A percentile compares a stretch with the other conserved stretches of the same genome.
phyloP scores from a whole-genome alignment of 1,139 yeast genomes.

The Candida anutae region DNA sequence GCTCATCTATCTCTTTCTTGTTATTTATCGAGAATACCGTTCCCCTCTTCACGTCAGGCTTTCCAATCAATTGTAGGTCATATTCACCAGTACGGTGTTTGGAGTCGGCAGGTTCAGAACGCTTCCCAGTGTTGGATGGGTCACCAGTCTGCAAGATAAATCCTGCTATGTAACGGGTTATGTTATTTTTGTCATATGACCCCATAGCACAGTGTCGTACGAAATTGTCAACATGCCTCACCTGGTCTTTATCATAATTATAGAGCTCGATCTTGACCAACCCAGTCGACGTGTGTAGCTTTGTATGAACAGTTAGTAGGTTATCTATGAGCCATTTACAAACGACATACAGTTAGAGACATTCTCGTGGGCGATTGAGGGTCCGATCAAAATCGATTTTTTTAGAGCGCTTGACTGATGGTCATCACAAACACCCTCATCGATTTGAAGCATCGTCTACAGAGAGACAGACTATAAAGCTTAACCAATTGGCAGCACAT shows the following conservation, averaged over 20 bases:
- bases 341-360: no score
- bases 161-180: constrained; percentile 34
- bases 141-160: constrained; percentile 47
- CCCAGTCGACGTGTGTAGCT: constrained; percentile 16
- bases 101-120: constrained; percentile 5
- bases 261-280: constrained; percentile 12
- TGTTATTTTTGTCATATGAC: constrained; percentile 28
- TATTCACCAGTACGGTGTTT: no score
- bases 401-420: no score
- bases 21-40: constrained; percentile 12
- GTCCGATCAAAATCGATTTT: no score
- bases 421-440: no score
- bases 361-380: no score
- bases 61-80: constrained; percentile 2
- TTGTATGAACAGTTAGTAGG: no score
- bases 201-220: constrained; percentile 44
- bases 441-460: no score
- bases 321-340: no score
- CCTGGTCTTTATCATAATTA: constrained; percentile 6
- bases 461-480: no score
- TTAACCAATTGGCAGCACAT: no score
- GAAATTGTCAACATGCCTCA: constrained; percentile 13
- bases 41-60: constrained; percentile 9
- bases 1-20: constrained; percentile 3
- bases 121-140: constrained; percentile 41